Conservation (phyloP, 2,329 filamentous ascomycete species). For the Dactylellina parvicollis region DNA sequence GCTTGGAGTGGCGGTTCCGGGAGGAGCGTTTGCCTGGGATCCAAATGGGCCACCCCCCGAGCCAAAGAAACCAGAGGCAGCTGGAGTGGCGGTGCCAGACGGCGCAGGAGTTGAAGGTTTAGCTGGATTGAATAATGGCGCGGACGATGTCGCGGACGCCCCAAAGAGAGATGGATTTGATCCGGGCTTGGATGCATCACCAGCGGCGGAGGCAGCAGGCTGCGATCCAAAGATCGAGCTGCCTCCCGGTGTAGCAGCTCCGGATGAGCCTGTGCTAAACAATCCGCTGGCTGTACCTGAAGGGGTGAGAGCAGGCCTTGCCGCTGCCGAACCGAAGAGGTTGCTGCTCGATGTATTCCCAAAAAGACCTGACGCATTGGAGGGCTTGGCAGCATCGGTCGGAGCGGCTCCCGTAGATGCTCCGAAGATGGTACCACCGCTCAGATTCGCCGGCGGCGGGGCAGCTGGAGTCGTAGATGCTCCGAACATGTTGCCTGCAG, state of each 20-base stretch:
- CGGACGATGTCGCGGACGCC: background rate
- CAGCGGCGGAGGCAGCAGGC: conserved; percentile 2
- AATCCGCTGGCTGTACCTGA: conserved; percentile 16
- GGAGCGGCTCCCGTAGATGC: conserved; percentile 46
- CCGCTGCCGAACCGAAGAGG: conserved; percentile 20
- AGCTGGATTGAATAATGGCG: background rate
- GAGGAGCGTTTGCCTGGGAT: conserved; percentile 51
- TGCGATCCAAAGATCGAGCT: conserved; percentile 36
- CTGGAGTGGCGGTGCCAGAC: conserved; percentile 37
- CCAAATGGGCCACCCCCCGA: conserved; percentile 2
- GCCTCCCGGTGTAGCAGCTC: conserved; percentile 21
- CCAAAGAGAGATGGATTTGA: conserved; percentile 22
- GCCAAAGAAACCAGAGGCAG: conserved; percentile 24
- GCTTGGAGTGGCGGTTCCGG: conserved; percentile 49
- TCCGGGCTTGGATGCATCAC: conserved; percentile 26
- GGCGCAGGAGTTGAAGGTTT: conserved; percentile 28
- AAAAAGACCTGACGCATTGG: conserved; percentile 6
- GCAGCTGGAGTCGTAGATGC: conserved; percentile 41
- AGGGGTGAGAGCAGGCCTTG: conserved; percentile 5
- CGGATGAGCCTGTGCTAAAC: conserved; percentile 30
- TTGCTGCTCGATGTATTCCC: conserved; percentile 23
- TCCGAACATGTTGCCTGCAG: conserved; percentile 18
- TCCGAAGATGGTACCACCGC: conserved; percentile 25
- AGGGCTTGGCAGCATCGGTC: conserved; percentile 27
- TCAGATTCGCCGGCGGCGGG: conserved; percentile 29